These are phyloP conservation scores for Dentiscutata heterogama DNA, from an alignment of 371 early-diverging fungal genomes.

Conservation along the genomic window DNA sequence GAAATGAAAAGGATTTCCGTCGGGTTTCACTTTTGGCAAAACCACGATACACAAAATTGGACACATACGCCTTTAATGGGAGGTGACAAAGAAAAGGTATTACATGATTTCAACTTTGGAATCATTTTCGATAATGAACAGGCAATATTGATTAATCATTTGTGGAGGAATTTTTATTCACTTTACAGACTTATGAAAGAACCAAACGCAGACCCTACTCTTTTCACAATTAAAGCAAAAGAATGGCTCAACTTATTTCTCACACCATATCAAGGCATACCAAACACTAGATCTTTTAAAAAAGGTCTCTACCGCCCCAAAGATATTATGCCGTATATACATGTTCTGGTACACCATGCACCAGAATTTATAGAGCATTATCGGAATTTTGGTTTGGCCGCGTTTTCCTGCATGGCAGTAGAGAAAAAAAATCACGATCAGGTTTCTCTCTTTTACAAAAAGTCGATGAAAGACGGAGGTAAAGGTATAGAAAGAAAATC, in stretches of 20 bases:
- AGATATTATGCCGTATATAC: not conserved
- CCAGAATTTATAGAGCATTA: not conserved
- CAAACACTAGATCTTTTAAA: not conserved
- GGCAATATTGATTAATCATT: too few species aligned
- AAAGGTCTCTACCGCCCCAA: not conserved
- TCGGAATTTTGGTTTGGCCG: not conserved
- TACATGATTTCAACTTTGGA: conserved; percentile 12
- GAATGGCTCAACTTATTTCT: not conserved
- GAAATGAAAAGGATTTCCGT: conserved; percentile 21
- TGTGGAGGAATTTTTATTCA: not conserved
- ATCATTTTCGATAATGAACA: not conserved
- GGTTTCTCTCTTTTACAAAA: too few species aligned
- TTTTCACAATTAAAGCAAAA: conserved; percentile 38
- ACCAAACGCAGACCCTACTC: too few species aligned
- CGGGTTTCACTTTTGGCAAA: too few species aligned
- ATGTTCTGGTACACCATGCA: conserved; percentile 2
- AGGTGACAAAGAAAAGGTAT: not conserved
- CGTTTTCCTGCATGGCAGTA: not conserved
- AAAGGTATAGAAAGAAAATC: conserved; percentile 19
- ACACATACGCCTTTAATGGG: too few species aligned
- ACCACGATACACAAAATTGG: conserved; percentile 1
- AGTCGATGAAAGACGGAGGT: conserved; percentile 9
- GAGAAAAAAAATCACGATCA: too few species aligned
- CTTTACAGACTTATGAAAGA: not conserved
- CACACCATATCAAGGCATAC: too few species aligned